Base-by-base conservation (phyloP, 768 basidiomycete species). In the Russula vinacea region DNA sequence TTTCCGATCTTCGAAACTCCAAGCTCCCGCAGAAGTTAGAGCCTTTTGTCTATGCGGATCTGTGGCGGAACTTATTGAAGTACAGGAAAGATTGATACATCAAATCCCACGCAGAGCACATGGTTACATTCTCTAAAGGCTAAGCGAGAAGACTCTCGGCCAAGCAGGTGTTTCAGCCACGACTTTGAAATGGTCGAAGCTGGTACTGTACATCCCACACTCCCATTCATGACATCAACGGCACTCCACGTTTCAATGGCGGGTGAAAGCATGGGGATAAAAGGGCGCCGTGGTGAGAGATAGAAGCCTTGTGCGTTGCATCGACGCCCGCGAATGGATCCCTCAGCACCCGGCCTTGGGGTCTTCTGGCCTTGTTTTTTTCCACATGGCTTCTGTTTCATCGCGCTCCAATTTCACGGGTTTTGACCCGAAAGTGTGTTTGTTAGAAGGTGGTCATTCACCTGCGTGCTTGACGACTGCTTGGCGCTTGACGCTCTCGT, bases 381-480 rank as follows among this genome's bases (percentile, higher is more conserved):
- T 16, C 42, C 17, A 6, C 19, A 58, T 58, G 56, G 51, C 56
- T 59, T n/a, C n/a, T n/a, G n/a, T n/a, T n/a, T n/a, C n/a, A n/a
- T n/a, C n/a, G n/a, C n/a, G n/a, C n/a, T n/a, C n/a, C n/a, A n/a
- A n/a, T n/a, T n/a, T n/a, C n/a, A n/a, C n/a, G n/a, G n/a, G n/a
- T n/a, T n/a, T n/a, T n/a, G n/a, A n/a, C n/a, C n/a, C n/a, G n/a
- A n/a, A n/a, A n/a, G n/a, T n/a, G n/a, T n/a, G n/a, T n/a, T n/a
- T n/a, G n/a, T n/a, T n/a, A n/a, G n/a, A n/a, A n/a, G n/a, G n/a
- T n/a, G n/a, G n/a, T n/a, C n/a, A n/a, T n/a, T n/a, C n/a, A n/a
- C n/a, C n/a, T n/a, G n/a, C n/a, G n/a, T n/a, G n/a, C n/a, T n/a
- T n/a, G n/a, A n/a, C n/a, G n/a, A n/a, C n/a, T n/a, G n/a, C n/a